Conservation (phyloP, 2,329 filamentous ascomycete species). For the Colletotrichum neosansevieriae region DNA sequence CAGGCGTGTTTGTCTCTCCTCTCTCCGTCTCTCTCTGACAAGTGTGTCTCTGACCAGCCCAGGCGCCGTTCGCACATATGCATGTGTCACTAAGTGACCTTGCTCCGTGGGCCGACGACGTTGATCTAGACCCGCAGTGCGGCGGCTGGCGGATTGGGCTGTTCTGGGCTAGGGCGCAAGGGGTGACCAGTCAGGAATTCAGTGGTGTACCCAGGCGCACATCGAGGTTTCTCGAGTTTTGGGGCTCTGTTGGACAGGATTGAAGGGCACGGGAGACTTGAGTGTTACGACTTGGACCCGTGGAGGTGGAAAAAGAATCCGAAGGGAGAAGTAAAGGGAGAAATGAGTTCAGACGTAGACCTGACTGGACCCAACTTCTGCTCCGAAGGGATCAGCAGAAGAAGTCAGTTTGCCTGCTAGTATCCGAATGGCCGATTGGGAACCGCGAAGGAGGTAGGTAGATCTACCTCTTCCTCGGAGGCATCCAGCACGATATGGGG, state of each 20-base stretch:
- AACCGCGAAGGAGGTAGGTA: slow-evolving; percentile 9
- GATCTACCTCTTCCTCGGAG: slow-evolving; percentile 10
- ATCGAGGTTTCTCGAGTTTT: slow-evolving; percentile 26
- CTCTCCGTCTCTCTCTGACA: not conserved
- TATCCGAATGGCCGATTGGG: slow-evolving; percentile 6
- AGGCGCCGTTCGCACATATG: slow-evolving; percentile 12
- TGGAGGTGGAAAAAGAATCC: slow-evolving; percentile 31
- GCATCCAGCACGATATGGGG: slow-evolving; percentile 2
- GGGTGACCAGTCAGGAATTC: slow-evolving; percentile 28
- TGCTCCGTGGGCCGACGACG: slow-evolving; percentile 9
- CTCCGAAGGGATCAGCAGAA: slow-evolving; percentile 24
- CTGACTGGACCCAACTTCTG: not conserved
- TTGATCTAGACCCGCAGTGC: slow-evolving; percentile 25
- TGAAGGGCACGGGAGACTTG: slow-evolving; percentile 32
- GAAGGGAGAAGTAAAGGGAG: slow-evolving; percentile 39
- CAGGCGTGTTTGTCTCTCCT: slow-evolving; percentile 10
- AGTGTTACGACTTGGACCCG: slow-evolving; percentile 19
- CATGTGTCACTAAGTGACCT: slow-evolving; percentile 7
- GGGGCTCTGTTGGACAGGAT: slow-evolving; percentile 36
- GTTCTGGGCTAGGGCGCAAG: slow-evolving; percentile 28
- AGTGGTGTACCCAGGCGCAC: slow-evolving; percentile 28
- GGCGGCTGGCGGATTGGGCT: slow-evolving; percentile 20
- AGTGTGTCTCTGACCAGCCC: not conserved
- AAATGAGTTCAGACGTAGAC: not conserved
- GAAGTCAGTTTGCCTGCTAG: slow-evolving; percentile 11